A percentile compares a stretch with the other conserved stretches of the same genome.
Conservation (phyloP, 768 basidiomycete genomes). For the Boletus patriciae region DNA sequence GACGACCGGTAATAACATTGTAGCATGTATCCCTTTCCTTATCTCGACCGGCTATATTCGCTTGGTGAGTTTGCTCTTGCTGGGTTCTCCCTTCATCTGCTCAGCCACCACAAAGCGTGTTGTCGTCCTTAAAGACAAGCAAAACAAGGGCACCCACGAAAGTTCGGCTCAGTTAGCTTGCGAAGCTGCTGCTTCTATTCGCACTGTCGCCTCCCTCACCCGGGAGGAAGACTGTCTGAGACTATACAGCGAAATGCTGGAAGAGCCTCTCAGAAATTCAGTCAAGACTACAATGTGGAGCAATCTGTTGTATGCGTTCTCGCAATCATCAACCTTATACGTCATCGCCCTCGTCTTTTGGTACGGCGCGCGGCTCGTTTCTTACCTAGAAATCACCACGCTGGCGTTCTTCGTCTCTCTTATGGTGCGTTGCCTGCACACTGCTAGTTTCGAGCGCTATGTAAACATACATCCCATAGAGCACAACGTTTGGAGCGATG, state of each 20-base stretch:
- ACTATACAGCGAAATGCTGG: constrained; percentile 69
- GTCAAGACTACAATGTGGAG: constrained; percentile 66
- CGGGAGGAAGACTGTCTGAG: constrained; percentile 77
- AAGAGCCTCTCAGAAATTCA: constrained; percentile 65
- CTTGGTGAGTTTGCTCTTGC: constrained; percentile 45
- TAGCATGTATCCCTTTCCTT: constrained; percentile 66
- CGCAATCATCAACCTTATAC: constrained; percentile 74
- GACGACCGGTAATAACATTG: not conserved
- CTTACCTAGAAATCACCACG: constrained; percentile 50
- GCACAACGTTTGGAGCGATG: constrained; percentile 74
- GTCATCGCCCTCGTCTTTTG: constrained; percentile 85
- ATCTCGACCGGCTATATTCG: constrained; percentile 81
- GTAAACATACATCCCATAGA: constrained; percentile 40
- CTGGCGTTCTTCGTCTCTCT: constrained; percentile 80
- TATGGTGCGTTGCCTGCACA: constrained; percentile 51
- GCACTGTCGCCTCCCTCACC: constrained; percentile 87
- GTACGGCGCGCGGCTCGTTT: constrained; percentile 67
- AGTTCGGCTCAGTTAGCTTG: constrained; percentile 85
- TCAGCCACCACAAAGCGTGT: constrained; percentile 50
- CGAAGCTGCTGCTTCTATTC: constrained; percentile 86
- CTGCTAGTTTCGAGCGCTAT: not conserved
- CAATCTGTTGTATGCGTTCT: constrained; percentile 66
- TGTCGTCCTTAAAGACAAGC: constrained; percentile 84
- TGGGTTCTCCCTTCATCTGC: not conserved
- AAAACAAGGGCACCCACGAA: constrained; percentile 79